Evolutionary conservation across 2,329 filamentous ascomycete species (phyloP).

Genomic region (Metarhizium rileyi): DNA sequence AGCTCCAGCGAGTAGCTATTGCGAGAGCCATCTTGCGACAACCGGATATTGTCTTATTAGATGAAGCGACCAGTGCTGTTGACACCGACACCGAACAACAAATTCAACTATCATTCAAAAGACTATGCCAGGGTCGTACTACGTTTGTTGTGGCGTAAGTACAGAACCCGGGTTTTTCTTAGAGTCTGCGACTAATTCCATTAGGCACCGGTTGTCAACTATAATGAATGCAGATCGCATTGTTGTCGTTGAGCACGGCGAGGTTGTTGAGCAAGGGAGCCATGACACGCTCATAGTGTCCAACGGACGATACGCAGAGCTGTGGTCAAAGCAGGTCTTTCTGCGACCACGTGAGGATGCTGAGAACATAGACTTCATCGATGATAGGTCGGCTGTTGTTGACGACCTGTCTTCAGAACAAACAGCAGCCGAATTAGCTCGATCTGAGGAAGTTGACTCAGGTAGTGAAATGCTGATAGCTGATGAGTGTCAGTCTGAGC

Average conservation of each 20-base stretch:
- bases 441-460: constrained; percentile 12
- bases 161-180: no score
- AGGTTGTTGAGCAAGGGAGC: constrained; percentile 52
- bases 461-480: constrained; percentile 15
- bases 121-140: constrained; percentile 50
- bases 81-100: constrained; percentile 60
- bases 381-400: constrained; percentile 17
- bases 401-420: constrained; percentile 28
- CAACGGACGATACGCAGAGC: constrained; percentile 51
- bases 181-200: constrained; percentile 6
- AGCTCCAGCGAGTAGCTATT: constrained; percentile 58
- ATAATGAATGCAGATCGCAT: constrained; percentile 61
- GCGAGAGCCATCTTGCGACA: constrained; percentile 64
- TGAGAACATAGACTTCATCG: constrained; percentile 3
- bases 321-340: constrained; percentile 57
- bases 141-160: constrained; percentile 56
- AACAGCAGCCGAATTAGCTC: constrained; percentile 24
- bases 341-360: constrained; percentile 34
- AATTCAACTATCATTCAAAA: constrained; percentile 52
- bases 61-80: constrained; percentile 71
- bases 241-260: constrained; percentile 53
- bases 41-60: constrained; percentile 66
- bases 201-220: constrained; percentile 57
- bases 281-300: constrained; percentile 48
- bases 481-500: constrained; percentile 12